Base-by-base conservation (phyloP, 805 yeast species). In the Grigorovia yakushimaensis region DNA sequence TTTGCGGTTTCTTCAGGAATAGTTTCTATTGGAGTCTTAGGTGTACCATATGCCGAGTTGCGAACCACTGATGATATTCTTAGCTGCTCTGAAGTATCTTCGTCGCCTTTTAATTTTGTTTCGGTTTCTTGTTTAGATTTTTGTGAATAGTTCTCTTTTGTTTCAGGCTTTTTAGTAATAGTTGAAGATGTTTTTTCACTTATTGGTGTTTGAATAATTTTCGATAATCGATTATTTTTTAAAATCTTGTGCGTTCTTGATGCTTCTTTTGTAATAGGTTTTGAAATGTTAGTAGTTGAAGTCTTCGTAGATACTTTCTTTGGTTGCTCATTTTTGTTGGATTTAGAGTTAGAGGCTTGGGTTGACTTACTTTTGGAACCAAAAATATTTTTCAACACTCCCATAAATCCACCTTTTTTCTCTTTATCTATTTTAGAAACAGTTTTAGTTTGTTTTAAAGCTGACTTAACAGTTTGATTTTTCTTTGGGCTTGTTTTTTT, bases 61-160 rank as follows among this genome's bases (percentile, higher is more conserved):
- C 48, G 51, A 2, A 55, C 57, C 40, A 57, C 56, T 9, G 53
- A 61, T 13, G 59, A 59, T 2, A 62, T 48, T 41, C 67, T 54
- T 39, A 45, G 10, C 30, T 49, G 46, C 3, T 43, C 45, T 11
- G 35, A 10, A 15, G 42, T 30, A 19, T 43, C 47, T 18, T 24
- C 41, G 22, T 27, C 41, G 13, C 37, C n/a, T 6, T n/a, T 11
- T 3, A 18, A 11, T 5, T 8, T 8, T 9, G 22, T 17, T 11
- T 35, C 6, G 15, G n/a, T 13, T 33, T 33, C n/a, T 7, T 33
- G 8, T 13, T 11, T 33, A 9, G 37, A 17, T 15, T n/a, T 33
- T 7, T 7, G 17, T 13, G 2, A 8, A 15, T n/a, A 15, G 6
- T 33, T 41, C 23, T 38, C 19, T 19, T 17, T 21, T 21, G 39